phyloP scores from a whole-genome alignment of 352 stramenopile species.

The Phytopythium ostracodes region DNA sequence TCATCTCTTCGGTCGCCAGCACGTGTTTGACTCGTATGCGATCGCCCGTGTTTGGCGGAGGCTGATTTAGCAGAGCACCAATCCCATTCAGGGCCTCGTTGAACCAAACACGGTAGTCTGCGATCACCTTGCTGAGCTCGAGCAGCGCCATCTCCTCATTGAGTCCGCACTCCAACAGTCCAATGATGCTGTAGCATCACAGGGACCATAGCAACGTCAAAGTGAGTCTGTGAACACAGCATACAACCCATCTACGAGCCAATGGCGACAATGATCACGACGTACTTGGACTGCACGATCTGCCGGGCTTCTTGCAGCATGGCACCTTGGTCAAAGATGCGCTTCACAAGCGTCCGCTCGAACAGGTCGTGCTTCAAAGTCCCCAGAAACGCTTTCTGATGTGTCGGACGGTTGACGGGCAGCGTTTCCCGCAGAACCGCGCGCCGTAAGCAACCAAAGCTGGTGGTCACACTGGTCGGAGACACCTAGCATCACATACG shows the following conservation, averaged over 20 bases:
- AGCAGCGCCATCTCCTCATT: constrained; percentile 49
- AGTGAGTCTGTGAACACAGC: not conserved
- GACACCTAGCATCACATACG: constrained; percentile 46
- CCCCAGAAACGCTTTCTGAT: constrained; percentile 60
- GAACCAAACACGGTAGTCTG: constrained; percentile 58
- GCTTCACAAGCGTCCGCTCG: constrained; percentile 44
- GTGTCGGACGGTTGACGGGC: constrained; percentile 50
- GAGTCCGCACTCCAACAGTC: constrained; percentile 62
- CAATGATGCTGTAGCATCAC: constrained; percentile 40
- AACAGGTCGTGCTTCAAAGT: constrained; percentile 87
- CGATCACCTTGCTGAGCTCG: constrained; percentile 51
- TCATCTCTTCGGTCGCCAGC: constrained; percentile 78
- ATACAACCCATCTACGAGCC: not conserved
- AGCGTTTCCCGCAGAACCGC: constrained; percentile 67
- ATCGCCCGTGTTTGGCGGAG: constrained; percentile 13
- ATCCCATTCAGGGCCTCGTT: constrained; percentile 15
- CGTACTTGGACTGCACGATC: constrained; percentile 64
- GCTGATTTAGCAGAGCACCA: constrained; percentile 37
- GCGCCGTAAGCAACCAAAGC: constrained; percentile 63
- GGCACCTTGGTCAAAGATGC: constrained; percentile 20
- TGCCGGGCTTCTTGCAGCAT: constrained; percentile 37
- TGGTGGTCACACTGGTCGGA: constrained; percentile 76
- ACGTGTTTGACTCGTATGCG: constrained; percentile 40
- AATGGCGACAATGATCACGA: not conserved
- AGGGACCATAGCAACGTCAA: constrained; percentile 8